Percentiles rank a stretch among this genome's conserved stretches.
These are phyloP conservation scores for Rhodotorula kratochvilovae DNA, from an alignment of 768 basidiomycete species.

Conservation along the genomic window DNA sequence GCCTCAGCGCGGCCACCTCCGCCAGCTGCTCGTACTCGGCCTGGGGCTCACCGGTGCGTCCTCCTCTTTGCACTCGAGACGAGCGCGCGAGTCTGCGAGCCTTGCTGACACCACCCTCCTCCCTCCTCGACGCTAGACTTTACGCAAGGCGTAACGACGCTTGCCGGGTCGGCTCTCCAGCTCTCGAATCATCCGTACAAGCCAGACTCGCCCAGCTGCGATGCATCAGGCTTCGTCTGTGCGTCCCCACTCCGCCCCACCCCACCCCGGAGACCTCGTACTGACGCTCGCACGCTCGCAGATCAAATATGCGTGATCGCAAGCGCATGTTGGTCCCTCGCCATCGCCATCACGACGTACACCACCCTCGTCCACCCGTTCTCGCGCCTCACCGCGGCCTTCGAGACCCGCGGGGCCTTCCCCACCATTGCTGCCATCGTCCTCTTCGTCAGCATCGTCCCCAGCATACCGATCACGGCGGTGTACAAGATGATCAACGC, in stretches of 20 bases:
- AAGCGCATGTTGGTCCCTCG: slow-evolving; percentile 27
- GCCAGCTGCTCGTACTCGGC: slow-evolving; percentile 16
- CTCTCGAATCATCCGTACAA: neutral
- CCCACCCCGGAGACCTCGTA: neutral
- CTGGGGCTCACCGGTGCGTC: slow-evolving; percentile 17
- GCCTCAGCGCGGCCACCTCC: slow-evolving; percentile 6
- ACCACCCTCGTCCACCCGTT: slow-evolving; percentile 22
- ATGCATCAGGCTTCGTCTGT: slow-evolving; percentile 15
- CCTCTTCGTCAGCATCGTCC: slow-evolving; percentile 7
- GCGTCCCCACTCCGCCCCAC: neutral
- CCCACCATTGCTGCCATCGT: neutral
- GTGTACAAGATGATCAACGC: slow-evolving; percentile 13
- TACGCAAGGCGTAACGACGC: slow-evolving; percentile 9
- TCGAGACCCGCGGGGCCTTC: slow-evolving; percentile 23
- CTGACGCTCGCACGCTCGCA: neutral
- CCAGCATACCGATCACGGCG: slow-evolving; percentile 1
- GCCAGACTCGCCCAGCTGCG: slow-evolving; percentile 2
- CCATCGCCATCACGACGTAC: slow-evolving; percentile 25
- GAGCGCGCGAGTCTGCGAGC: neutral
- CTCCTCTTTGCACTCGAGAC: too few species aligned
- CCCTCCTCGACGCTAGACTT: neutral
- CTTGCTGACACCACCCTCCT: neutral
- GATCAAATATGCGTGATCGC: slow-evolving; percentile 27
- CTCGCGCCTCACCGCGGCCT: neutral
- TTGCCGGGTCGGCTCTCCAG: slow-evolving; percentile 1